Evolutionary conservation across 345 rosid species (phyloP).

Genomic region (Citrus glauca): DNA sequence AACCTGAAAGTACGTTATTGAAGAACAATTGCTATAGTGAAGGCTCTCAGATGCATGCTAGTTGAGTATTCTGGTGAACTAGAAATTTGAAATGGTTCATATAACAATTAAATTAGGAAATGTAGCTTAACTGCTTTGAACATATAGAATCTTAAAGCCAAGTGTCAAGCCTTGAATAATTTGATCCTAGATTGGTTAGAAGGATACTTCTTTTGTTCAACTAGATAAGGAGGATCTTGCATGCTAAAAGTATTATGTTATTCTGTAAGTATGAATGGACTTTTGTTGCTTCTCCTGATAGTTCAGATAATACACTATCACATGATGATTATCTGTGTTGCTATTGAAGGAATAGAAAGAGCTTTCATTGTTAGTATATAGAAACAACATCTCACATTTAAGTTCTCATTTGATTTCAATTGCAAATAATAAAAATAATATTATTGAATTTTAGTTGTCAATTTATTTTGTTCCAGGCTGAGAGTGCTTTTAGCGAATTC

Average conservation of each 20-base stretch:
- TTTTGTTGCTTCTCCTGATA: background rate
- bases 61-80: background rate
- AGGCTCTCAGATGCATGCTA: background rate
- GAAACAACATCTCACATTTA: background rate
- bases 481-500: conserved; percentile 54
- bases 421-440: background rate
- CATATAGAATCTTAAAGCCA: too few relatives aligned
- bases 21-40: background rate
- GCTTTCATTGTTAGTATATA: background rate
- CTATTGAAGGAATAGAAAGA: background rate
- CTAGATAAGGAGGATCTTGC: background rate
- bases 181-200: too few relatives aligned
- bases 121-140: background rate
- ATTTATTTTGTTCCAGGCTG: conserved; percentile 37
- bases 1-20: background rate
- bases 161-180: too few relatives aligned
- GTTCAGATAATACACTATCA: background rate
- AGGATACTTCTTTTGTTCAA: too few relatives aligned
- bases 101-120: background rate
- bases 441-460: conserved; percentile 5
- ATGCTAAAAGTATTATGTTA: background rate
- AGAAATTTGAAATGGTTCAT: background rate
- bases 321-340: background rate
- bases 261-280: background rate
- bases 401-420: background rate